phyloP scores from a whole-genome alignment of 2,329 filamentous ascomycete genomes.

The Phaeosphaeria sp. region DNA sequence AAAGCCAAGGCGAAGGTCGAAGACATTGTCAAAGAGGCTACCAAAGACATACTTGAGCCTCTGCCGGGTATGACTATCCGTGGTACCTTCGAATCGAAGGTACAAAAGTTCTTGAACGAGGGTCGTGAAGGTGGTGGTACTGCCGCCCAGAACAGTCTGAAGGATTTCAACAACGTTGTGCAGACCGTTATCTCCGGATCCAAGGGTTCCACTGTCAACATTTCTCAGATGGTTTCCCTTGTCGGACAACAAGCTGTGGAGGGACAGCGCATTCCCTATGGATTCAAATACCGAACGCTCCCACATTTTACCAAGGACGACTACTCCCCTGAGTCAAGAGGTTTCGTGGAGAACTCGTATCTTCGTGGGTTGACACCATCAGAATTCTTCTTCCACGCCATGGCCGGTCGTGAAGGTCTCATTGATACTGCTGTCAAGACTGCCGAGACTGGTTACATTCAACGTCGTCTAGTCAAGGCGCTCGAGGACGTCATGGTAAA shows the following conservation, averaged over 20 bases:
- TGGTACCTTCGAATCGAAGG: conserved; percentile 97
- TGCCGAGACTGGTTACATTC: conserved; percentile 98
- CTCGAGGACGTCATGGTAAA: conserved; percentile 97
- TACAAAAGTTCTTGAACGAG: conserved; percentile 90
- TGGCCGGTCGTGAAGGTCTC: conserved; percentile 99
- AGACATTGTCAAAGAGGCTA: conserved; percentile 76
- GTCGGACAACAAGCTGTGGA: conserved; percentile 98
- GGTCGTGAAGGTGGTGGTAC: conserved; percentile 97
- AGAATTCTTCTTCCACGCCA: conserved; percentile 99
- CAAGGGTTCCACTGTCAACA: conserved; percentile 99
- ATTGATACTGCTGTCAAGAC: conserved; percentile 99
- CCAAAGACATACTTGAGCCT: conserved; percentile 87
- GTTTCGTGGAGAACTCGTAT: conserved; percentile 99
- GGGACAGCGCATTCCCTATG: conserved; percentile 98
- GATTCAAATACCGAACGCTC: conserved; percentile 96
- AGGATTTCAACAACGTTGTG: conserved; percentile 94
- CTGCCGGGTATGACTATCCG: conserved; percentile 97
- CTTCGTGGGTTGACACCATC: conserved; percentile 92
- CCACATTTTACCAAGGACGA: conserved; percentile 99
- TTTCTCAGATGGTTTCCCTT: conserved; percentile 98
- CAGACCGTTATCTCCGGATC: conserved; percentile 97
- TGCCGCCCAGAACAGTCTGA: conserved; percentile 87
- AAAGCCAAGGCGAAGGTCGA: conserved; percentile 83
- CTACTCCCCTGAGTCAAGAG: conserved; percentile 94
- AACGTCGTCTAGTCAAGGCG: conserved; percentile 96